Conservation (phyloP, 352 stramenopile genomes). For the Thraustochytrium striatum region DNA sequence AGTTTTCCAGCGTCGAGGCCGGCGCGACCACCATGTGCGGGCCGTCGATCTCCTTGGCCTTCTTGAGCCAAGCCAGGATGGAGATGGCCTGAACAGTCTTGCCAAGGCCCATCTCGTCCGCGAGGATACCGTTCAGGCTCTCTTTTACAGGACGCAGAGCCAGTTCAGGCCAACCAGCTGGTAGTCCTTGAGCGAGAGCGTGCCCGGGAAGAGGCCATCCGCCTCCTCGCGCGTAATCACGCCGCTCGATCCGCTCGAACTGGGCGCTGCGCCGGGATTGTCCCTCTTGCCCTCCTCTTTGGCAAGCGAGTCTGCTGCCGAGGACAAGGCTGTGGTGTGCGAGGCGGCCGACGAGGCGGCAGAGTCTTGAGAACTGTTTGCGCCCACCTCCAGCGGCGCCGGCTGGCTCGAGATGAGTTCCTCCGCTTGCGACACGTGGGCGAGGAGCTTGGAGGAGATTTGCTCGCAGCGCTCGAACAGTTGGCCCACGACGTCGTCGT, state of each 20-base stretch:
- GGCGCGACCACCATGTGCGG: conserved; percentile 87
- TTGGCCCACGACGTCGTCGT: background rate
- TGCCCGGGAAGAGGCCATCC: conserved; percentile 19
- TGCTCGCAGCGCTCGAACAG: conserved; percentile 35
- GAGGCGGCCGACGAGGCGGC: background rate
- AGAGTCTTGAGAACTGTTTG: no score
- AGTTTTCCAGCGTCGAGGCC: conserved; percentile 84
- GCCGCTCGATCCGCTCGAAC: no score
- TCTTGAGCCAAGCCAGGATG: conserved; percentile 81
- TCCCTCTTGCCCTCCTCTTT: background rate
- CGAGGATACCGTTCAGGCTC: conserved; percentile 95
- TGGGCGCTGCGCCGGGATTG: no score
- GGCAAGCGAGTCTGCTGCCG: background rate
- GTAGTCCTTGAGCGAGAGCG: conserved; percentile 65
- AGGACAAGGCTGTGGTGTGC: no score
- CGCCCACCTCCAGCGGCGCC: background rate
- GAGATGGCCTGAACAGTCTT: conserved; percentile 98
- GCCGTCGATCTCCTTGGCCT: conserved; percentile 53
- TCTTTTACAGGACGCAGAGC: conserved; percentile 98
- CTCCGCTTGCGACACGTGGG: background rate
- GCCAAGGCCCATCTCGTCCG: conserved; percentile 87
- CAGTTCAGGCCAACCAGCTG: conserved; percentile 98
- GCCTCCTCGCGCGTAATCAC: conserved; percentile 8
- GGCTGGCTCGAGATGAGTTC: background rate
- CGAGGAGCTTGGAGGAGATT: conserved; percentile 7